These are phyloP conservation scores for Penicillium griseofulvum DNA, from an alignment of 2,329 filamentous ascomycete genomes.

Conservation along the genomic window DNA sequence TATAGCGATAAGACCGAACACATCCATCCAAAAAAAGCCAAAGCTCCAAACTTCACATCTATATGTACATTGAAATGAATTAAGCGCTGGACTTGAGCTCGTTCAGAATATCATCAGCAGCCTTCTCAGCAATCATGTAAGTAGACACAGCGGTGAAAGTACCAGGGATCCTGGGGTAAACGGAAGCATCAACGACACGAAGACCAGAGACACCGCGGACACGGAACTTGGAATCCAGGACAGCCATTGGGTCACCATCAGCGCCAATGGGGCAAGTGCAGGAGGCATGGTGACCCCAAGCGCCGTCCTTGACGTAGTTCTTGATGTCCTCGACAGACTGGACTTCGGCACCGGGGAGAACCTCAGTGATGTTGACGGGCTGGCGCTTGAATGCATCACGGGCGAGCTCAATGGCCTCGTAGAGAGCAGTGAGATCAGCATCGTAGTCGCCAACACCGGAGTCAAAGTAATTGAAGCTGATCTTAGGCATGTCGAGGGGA, in stretches of 20 bases:
- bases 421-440: conserved; percentile 12
- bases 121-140: conserved; percentile 62
- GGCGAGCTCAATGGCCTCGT: conserved; percentile 39
- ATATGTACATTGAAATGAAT: not conserved
- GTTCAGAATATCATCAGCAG: conserved; percentile 55
- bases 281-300: conserved; percentile 59
- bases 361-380: conserved; percentile 44
- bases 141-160: conserved; percentile 52
- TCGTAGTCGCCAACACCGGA: conserved; percentile 32
- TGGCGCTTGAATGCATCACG: conserved; percentile 47
- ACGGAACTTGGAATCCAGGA: conserved; percentile 56
- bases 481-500: conserved; percentile 62
- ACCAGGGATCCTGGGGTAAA: conserved; percentile 57
- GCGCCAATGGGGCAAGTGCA: conserved; percentile 57
- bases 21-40: not conserved
- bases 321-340: conserved; percentile 41
- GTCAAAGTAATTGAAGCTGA: conserved; percentile 60
- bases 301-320: conserved; percentile 50
- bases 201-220: conserved; percentile 57
- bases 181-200: conserved; percentile 61
- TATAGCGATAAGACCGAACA: not conserved
- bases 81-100: not conserved
- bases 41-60: not conserved
- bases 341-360: conserved; percentile 45
- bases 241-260: conserved; percentile 53